Base-by-base conservation (phyloP, 768 basidiomycete genomes). In the Auricularia sp. region DNA sequence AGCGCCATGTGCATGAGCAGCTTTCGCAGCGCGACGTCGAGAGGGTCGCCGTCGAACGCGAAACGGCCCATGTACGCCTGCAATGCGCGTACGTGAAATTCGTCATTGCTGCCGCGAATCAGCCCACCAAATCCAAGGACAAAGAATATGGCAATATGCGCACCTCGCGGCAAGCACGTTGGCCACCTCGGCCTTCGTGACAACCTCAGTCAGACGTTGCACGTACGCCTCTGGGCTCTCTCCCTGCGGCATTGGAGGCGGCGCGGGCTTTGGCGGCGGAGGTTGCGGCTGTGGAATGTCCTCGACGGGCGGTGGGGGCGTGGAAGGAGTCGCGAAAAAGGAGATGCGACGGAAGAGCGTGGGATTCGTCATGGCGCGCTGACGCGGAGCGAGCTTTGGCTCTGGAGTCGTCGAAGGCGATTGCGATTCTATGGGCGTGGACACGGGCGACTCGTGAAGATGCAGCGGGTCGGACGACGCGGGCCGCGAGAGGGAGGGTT, bases 1-100 rank as follows among this genome's bases (percentile, higher is more conserved):
- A 99, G 82, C 45, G 90, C 85, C 29, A 97, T 85, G 69, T 94
- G 86, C 90, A 97, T 93, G 42, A 99, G 80, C 61, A 99, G 73
- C 71, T 86, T 87, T 47, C 97, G 88, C 51, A 99, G 77, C 21
- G 97, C 92, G 36, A 98, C 85, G 72, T 99, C 97, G 39, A 99
- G 81, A 10, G 97, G 89, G 69, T 93, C 86, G 58, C 82, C 79
- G 18, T 75, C 74, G 71, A 98, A 97, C 68, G 88, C 82, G 73
- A 98, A 98, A 54, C 81, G 81, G 58, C 78, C 77, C 66, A 98
- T 82, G 73, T 92, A 95, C 13, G 80, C 71, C 64, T 80, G 80
- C 62, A 98, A 80, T 3, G 94, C 88, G 64, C 81, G 76, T 3
- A 78, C 73, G 73, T 95, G 83, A 64, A 94, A 88, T 3, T 77